These are phyloP conservation scores for Porcisia hertigi DNA, from an alignment of 208 protist genomes.

Conservation along the genomic window DNA sequence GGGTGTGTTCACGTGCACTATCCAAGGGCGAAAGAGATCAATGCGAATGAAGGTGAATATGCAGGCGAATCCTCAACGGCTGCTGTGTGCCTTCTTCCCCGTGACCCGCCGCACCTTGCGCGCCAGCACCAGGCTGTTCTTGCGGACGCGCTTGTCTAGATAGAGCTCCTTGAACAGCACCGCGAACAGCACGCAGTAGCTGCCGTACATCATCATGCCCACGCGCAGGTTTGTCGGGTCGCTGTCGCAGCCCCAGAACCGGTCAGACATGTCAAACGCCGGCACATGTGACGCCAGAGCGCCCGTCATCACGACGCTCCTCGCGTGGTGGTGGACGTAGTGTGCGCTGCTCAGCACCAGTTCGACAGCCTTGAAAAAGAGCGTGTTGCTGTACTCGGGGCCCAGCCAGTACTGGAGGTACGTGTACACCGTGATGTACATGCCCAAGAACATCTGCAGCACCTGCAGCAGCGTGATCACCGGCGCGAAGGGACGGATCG, in stretches of 20 bases:
- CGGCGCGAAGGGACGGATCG: slow-evolving; percentile 60
- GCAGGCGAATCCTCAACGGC: background rate
- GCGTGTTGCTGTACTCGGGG: slow-evolving; percentile 9
- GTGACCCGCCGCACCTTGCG: slow-evolving; percentile 8
- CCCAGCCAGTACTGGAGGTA: slow-evolving; percentile 38
- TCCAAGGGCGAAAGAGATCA: background rate
- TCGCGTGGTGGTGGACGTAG: slow-evolving; percentile 4
- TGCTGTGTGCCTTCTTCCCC: background rate
- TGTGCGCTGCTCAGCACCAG: slow-evolving; percentile 9
- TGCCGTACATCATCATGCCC: slow-evolving; percentile 84
- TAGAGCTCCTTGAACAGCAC: slow-evolving; percentile 63
- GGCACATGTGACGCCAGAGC: slow-evolving; percentile 42
- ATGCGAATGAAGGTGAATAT: too few species aligned
- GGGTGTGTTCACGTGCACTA: too few species aligned
- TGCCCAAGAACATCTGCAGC: slow-evolving; percentile 91
- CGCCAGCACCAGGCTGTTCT: slow-evolving; percentile 28
- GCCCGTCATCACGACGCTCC: slow-evolving; percentile 37
- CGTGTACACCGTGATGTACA: slow-evolving; percentile 60
- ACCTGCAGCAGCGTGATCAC: slow-evolving; percentile 86
- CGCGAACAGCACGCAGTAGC: slow-evolving; percentile 90
- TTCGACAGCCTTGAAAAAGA: slow-evolving; percentile 21
- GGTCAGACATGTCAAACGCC: slow-evolving; percentile 25
- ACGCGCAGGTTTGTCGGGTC: too few species aligned
- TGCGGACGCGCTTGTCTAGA: slow-evolving; percentile 28
- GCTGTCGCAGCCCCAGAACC: slow-evolving; percentile 54